Conservation (phyloP, 78 protist species). For the Chrysochromulina parva region DNA sequence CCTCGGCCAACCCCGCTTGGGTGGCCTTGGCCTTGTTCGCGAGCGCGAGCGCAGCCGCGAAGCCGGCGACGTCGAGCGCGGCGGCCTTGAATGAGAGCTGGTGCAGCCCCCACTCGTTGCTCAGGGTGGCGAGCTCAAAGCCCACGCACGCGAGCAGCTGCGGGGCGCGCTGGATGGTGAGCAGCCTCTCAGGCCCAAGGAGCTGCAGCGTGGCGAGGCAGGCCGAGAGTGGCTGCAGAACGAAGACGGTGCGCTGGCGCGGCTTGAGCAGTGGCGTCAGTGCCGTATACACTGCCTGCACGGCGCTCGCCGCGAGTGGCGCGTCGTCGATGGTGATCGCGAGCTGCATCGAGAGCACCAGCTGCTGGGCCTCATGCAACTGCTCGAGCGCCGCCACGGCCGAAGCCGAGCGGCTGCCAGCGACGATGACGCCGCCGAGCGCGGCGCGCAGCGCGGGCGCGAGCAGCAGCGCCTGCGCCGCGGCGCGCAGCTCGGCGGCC, state of each 20-base stretch:
- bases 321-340: background rate
- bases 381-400: background rate
- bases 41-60: background rate
- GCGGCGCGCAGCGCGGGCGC: background rate
- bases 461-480: background rate
- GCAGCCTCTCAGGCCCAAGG: background rate
- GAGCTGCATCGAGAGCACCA: background rate
- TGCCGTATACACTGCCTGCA: background rate
- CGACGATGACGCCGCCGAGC: background rate
- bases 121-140: background rate
- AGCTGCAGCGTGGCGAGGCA: background rate
- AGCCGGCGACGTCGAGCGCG: background rate
- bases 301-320: background rate
- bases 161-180: background rate
- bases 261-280: background rate
- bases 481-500: background rate
- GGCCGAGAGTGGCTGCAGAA: background rate
- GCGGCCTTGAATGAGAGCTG: background rate
- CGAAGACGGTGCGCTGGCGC: background rate
- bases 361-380: background rate
- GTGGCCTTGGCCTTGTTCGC: background rate
- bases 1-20: no score
- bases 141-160: background rate
- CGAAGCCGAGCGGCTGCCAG: background rate
- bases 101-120: background rate